A percentile compares a stretch with the other conserved stretches of the same genome.
phyloP scores from a whole-genome alignment of 148 eudicot species.

The Fagopyrum esculentum region DNA sequence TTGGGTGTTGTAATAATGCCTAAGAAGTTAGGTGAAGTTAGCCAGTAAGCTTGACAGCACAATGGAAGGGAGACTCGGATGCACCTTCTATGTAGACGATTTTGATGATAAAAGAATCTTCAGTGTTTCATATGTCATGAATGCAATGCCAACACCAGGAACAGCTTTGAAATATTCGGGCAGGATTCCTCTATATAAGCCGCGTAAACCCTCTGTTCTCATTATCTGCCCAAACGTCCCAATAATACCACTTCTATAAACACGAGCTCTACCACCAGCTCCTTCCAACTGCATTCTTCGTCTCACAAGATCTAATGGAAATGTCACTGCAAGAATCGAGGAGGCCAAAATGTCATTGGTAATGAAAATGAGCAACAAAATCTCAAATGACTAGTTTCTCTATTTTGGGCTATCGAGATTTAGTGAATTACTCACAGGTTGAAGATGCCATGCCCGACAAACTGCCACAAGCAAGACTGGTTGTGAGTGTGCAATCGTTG shows the following conservation, averaged over 20 bases:
- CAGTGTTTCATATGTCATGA: slow-evolving; percentile 55
- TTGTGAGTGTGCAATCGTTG: slow-evolving; percentile 7
- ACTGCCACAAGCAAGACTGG: slow-evolving; percentile 19
- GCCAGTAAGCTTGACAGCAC: too few relatives aligned
- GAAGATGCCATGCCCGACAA: slow-evolving; percentile 18
- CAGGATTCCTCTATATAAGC: slow-evolving; percentile 47
- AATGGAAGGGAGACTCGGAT: too few relatives aligned
- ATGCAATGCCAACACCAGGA: slow-evolving; percentile 44
- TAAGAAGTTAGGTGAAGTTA: too few relatives aligned
- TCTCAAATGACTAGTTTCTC: too few relatives aligned
- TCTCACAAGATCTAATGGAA: slow-evolving; percentile 90
- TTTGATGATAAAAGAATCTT: slow-evolving; percentile 54
- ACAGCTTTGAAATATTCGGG: slow-evolving; percentile 54
- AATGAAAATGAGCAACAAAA: background rate
- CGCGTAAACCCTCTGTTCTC: slow-evolving; percentile 26
- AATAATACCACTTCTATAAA: slow-evolving; percentile 59
- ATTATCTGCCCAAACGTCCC: slow-evolving; percentile 52
- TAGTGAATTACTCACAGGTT: slow-evolving; percentile 10
- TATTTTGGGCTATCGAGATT: background rate
- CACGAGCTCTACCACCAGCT: slow-evolving; percentile 87
- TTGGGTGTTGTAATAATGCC: too few relatives aligned
- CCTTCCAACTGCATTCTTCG: slow-evolving; percentile 95
- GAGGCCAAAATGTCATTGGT: background rate
- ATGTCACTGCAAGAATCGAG: slow-evolving; percentile 46
- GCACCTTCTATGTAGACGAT: background rate